These are phyloP conservation scores for Maudiozyma saulgeensis DNA, from an alignment of 805 yeast genomes.

Conservation along the genomic window DNA sequence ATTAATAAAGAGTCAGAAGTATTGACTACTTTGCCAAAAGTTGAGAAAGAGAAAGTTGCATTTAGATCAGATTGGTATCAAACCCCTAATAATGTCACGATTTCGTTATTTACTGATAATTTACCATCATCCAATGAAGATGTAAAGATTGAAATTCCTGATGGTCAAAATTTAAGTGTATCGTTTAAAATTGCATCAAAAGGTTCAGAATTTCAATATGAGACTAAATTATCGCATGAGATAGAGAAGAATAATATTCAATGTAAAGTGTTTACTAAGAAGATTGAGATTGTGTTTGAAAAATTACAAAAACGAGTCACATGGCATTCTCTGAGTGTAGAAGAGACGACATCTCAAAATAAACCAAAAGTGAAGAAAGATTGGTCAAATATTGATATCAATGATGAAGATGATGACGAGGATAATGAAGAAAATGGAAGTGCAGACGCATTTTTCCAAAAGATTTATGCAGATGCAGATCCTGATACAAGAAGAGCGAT, in stretches of 20 bases:
- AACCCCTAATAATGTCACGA: conserved; percentile 41
- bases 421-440: conserved; percentile 38
- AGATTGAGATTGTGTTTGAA: conserved; percentile 56
- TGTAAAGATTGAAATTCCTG: conserved; percentile 33
- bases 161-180: conserved; percentile 26
- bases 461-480: conserved; percentile 68
- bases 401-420: conserved; percentile 37
- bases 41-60: conserved; percentile 16
- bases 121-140: conserved; percentile 38
- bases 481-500: conserved; percentile 86
- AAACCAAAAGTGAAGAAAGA: conserved; percentile 64
- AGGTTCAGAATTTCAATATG: conserved; percentile 48
- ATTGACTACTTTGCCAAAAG: too few relatives aligned
- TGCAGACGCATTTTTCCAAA: conserved; percentile 62
- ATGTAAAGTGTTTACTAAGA: conserved; percentile 51
- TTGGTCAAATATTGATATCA: conserved; percentile 52
- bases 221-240: conserved; percentile 25
- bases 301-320: conserved; percentile 30
- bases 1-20: neutral
- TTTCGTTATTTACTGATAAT: conserved; percentile 63
- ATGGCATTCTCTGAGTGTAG: conserved; percentile 42
- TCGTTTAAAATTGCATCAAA: conserved; percentile 15
- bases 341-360: conserved; percentile 27
- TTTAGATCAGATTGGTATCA: conserved; percentile 67
- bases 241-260: conserved; percentile 35